Evolutionary conservation across 1,139 yeast genomes (phyloP), one percentile per base, ranked within the genome.

Genomic region (Taphrina populina): DNA sequence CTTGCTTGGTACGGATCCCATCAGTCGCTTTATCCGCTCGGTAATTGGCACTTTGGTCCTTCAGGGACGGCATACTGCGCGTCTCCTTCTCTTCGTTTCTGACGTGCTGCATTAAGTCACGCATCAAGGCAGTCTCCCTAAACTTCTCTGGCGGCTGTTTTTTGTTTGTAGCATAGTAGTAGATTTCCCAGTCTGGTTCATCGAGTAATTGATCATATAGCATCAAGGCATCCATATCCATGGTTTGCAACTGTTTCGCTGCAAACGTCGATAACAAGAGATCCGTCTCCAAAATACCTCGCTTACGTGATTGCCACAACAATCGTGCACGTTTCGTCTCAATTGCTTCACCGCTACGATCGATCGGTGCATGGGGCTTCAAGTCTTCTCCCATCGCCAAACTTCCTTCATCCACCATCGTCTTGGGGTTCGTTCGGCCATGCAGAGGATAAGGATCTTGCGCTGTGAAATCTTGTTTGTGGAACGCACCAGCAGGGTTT

Each of bases 101-200:
- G 53, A 95, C 83, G 64, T 83, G 79, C 52, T 82, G 81, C 67
- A 88, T 92, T 62, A 92, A 73, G 72, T 77, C 68, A 58, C 69
- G 69, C 74, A 92, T 76, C 44, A 92, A 73, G 64, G 77, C 72
- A 15, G 87, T 80, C 59, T 82, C 67, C 67, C 81, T 76, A 95
- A 96, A 90, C 65, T 78, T 77, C 45, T 85, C 90, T 4, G 97
- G 96, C 15, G 63, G 59, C 80, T 82, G 65, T 75, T 85, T 70
- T 87, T 87, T 64, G 15, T 47, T 44, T 5, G 96, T 88, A 21
- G 95, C 96, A 97, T 98, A 92, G 72, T 92, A 92, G 70, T 88
- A 94, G 61, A 92, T 90, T 68, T 92, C 98, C 98, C 98, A 94
- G 69, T 92, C 99, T 13, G 92, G 80, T 70, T 90, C 95, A 69